Percentiles rank a stretch among this genome's conserved stretches.
Evolutionary conservation across 257 asterid genomes (phyloP).

Genomic region (Jacaranda copaia): DNA sequence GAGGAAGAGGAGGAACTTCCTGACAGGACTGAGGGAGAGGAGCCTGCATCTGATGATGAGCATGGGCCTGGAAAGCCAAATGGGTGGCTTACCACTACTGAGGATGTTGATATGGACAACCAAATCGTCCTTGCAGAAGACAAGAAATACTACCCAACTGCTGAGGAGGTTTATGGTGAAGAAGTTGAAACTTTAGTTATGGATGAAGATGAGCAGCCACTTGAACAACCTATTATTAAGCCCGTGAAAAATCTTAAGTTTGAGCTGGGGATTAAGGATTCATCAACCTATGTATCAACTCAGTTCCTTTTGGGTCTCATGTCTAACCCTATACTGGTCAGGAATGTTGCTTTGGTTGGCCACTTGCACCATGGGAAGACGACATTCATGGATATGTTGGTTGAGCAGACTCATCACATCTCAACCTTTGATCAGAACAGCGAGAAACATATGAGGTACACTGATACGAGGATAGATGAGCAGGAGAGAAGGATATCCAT

Average conservation of each 20-base stretch:
- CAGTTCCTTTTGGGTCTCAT: conserved; percentile 92
- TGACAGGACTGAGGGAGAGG: conserved; percentile 72
- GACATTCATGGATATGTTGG: conserved; percentile 92
- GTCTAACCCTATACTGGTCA: conserved; percentile 83
- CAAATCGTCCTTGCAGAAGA: conserved; percentile 95
- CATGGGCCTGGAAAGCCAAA: conserved; percentile 76
- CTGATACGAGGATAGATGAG: conserved; percentile 96
- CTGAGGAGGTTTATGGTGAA: conserved; percentile 98
- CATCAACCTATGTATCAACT: conserved; percentile 87
- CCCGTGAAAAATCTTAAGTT: conserved; percentile 92
- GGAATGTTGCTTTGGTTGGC: conserved; percentile 96
- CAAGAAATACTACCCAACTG: conserved; percentile 93
- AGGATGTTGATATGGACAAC: conserved; percentile 91
- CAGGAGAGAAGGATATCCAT: conserved; percentile 96
- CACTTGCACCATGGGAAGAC: conserved; percentile 89
- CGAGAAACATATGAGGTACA: conserved; percentile 96
- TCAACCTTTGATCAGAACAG: conserved; percentile 91
- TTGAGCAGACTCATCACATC: conserved; percentile 95
- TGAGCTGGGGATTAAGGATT: conserved; percentile 94
- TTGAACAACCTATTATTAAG: conserved; percentile 81
- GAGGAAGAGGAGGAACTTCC: conserved; percentile 88
- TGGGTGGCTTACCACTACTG: conserved; percentile 78
- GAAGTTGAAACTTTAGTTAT: conserved; percentile 95
- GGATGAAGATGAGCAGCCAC: conserved; percentile 98
- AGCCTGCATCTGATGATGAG: conserved; percentile 70